Base-by-base conservation (phyloP, 305 asterid genomes). In the Fraxinus sp. region DNA sequence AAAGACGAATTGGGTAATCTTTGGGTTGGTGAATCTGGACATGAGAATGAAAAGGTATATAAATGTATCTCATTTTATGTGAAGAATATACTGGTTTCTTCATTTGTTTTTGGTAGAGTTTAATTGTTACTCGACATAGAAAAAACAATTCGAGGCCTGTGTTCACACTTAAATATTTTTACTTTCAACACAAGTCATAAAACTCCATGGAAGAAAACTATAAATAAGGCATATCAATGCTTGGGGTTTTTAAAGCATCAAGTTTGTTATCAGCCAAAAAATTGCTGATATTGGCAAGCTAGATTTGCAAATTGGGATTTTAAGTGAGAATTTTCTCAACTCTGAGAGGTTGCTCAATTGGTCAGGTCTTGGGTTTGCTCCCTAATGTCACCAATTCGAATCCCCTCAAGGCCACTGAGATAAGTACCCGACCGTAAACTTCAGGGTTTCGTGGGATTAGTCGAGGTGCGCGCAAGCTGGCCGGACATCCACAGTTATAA, bases 1-100 rank as follows among this genome's bases (percentile, higher is more conserved):
- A 96, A 96, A 88, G 99, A 96, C 30, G 97, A 93, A 57, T 77
- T 36, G 78, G 99, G 97, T 37, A 91, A 90, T 75, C 97, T 95
- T 76, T 96, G 97, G 97, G 97, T 95, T 88, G 99, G 98, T 72
- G 99, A 96, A 90, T 96, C 99, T 73, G 98, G 99, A 81, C 97
- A 96, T 59, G 98, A 95, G 87, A 96, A 96, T 86, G 99, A 93
- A 89, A 93, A 95, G 97, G 99, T 93, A 83, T 59, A 89, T 36
- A 24, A 26, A 24, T 26, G 10, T 20, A 5, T 57, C 26, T 6
- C 4, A n/a, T 20, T 57, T n/a, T 57, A 57, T 57, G 68, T 57
- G 3, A 57, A 20, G 68, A 18, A 18, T 57, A 1, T 18, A 20
- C 7, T 26, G 18, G n/a, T 28, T 8, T 66, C 7, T 3, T 28